phyloP scores from a whole-genome alignment of 2,329 filamentous ascomycete species.

The Aspergillus novofumigatus region DNA sequence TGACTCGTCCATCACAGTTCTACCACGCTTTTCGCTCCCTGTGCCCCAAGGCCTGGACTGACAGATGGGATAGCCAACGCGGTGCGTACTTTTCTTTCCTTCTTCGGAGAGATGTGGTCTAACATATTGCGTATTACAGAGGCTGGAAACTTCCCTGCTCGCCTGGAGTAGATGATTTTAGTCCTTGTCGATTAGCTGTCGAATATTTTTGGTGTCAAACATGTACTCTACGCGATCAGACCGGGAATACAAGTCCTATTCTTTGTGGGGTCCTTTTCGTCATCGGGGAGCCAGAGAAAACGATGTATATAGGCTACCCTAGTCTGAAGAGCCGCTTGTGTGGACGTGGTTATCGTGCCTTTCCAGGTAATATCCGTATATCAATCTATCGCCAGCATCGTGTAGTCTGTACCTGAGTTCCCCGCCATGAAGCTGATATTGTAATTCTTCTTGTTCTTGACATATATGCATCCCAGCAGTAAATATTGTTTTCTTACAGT shows the following conservation, averaged over 20 bases:
- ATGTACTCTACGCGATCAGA: conserved; percentile 38
- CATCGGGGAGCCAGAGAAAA: conserved; percentile 17
- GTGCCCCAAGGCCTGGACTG: conserved; percentile 90
- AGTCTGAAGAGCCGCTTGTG: conserved; percentile 16
- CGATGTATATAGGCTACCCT: conserved; percentile 30
- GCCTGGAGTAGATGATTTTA: conserved; percentile 40
- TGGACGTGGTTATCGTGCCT: conserved; percentile 1
- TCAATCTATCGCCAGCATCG: background rate
- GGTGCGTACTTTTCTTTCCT: conserved; percentile 55
- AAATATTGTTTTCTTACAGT: background rate
- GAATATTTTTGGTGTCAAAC: conserved; percentile 32
- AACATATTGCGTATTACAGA: conserved; percentile 34
- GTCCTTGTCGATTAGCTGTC: conserved; percentile 24
- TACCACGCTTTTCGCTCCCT: conserved; percentile 94
- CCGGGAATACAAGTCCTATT: conserved; percentile 27
- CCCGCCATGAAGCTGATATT: no score
- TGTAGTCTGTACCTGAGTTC: no score
- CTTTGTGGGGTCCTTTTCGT: background rate
- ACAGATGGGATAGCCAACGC: conserved; percentile 96
- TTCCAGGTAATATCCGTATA: background rate
- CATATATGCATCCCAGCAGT: background rate
- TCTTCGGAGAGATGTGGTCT: background rate
- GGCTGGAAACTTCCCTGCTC: conserved; percentile 53
- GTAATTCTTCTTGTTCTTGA: no score
- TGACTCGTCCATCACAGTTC: conserved; percentile 59